Base-by-base conservation (phyloP, 208 protist genomes). In the Leishmania arabica region DNA sequence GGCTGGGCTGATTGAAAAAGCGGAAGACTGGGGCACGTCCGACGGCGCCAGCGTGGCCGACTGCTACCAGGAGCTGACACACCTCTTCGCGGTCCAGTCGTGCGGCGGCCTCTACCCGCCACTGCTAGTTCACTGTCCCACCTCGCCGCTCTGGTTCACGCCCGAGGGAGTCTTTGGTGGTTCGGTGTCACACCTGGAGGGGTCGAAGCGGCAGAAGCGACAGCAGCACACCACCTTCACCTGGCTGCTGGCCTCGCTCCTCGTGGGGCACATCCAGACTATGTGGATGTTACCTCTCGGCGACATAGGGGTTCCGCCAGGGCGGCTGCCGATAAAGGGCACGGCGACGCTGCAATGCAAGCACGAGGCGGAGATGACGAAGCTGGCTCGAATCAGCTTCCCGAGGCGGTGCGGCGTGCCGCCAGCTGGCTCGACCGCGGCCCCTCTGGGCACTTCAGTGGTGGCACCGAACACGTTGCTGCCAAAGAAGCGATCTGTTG, bases 21-120 rank as follows among this genome's bases (percentile, higher is more conserved):
- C 74, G 53, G 31, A 51, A 3, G 56, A 75, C 45, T 47, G 21
- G 19, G 34, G 64, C 24, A 58, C 24, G n/a, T 4, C 37, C 72
- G 24, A 47, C 54, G 51, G 69, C 19, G n/a, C 31, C 51, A 65
- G 17, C 0, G 51, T 72, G 47, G 47, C 45, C 56, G 83, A 42
- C 69, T 80, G 87, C 56, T 92, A 91, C 71, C 75, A 68, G 2
- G 91, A 95, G 78, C 77, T 95, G 21, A 80, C 76, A 56, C 60
- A 89, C 65, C 51, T 96, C 37, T 71, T 96, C 17, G 83, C 86
- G 42, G 54, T 81, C 21, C 87, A 92, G 64, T 93, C 83, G n/a
- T 81, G 81, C 42, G 91, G 91, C 8, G 93, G 93, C 19, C 86
- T 95, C 21, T 88, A 90, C 71, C 91, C 93, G 24, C 86, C 89